These are phyloP conservation scores for Lenzites betulinus DNA, from an alignment of 768 basidiomycete genomes.

Conservation along the genomic window DNA sequence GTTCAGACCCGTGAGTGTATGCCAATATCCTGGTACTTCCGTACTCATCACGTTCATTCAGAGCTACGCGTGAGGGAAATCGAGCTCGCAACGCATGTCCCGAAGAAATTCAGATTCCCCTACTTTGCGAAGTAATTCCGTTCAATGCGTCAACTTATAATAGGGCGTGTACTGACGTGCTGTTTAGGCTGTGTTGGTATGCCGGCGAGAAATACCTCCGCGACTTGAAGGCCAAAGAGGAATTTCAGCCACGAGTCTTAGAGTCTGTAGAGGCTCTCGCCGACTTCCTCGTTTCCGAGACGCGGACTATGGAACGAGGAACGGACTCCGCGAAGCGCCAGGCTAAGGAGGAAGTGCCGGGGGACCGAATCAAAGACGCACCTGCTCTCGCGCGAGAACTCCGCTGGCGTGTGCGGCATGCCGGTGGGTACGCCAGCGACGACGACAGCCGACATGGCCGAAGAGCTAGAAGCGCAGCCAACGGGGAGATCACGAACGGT, in stretches of 20 bases:
- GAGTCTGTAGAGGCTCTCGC: slow-evolving; percentile 71
- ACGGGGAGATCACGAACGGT: slow-evolving; percentile 34
- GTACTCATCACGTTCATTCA: slow-evolving; percentile 34
- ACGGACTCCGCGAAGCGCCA: slow-evolving; percentile 73
- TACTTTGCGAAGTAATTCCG: slow-evolving; percentile 29
- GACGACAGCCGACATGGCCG: slow-evolving; percentile 52
- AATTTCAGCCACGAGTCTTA: slow-evolving; percentile 61
- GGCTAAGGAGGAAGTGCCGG: slow-evolving; percentile 78
- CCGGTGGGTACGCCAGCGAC: slow-evolving; percentile 64
- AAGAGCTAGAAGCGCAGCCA: slow-evolving; percentile 45
- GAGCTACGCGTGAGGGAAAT: slow-evolving; percentile 90
- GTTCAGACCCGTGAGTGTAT: slow-evolving; percentile 73
- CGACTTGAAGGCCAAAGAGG: slow-evolving; percentile 62
- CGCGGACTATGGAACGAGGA: slow-evolving; percentile 68
- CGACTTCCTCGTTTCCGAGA: slow-evolving; percentile 79
- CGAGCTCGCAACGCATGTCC: slow-evolving; percentile 90
- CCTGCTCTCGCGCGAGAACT: slow-evolving; percentile 81
- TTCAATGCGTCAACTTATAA: neutral
- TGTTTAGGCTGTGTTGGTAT: slow-evolving; percentile 82
- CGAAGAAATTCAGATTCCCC: slow-evolving; percentile 52
- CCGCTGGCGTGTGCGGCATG: slow-evolving; percentile 75
- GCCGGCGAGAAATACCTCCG: slow-evolving; percentile 80
- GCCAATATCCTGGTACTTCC: neutral
- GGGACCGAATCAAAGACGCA: slow-evolving; percentile 81
- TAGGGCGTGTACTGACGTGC: slow-evolving; percentile 2